A percentile compares a stretch with the other conserved stretches of the same genome.
These are phyloP conservation scores for Myxozyma udenii DNA, from an alignment of 805 yeast species.

Conservation along the genomic window DNA sequence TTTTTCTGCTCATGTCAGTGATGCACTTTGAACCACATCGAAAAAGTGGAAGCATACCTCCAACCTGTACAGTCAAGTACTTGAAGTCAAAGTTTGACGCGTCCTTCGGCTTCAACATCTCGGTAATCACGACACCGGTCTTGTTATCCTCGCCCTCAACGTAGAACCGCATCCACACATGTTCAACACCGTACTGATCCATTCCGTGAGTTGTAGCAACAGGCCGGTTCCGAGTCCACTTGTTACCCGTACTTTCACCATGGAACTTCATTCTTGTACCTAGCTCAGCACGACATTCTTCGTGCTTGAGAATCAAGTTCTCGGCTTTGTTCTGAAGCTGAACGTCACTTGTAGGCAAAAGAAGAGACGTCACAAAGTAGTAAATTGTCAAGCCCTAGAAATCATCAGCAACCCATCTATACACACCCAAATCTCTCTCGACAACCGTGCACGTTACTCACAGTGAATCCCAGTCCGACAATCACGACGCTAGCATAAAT, in stretches of 20 bases:
- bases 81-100: constrained; percentile 55
- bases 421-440: not conserved
- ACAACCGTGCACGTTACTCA: too few species aligned
- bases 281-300: constrained; percentile 53
- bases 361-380: constrained; percentile 55
- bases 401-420: not conserved
- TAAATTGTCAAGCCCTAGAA: constrained; percentile 28
- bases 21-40: too few species aligned
- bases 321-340: constrained; percentile 80
- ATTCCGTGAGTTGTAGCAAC: constrained; percentile 49
- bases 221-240: constrained; percentile 84
- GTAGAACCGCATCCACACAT: constrained; percentile 70
- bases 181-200: constrained; percentile 72
- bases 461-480: constrained; percentile 18
- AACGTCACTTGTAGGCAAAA: constrained; percentile 83
- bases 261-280: constrained; percentile 68
- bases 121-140: constrained; percentile 66
- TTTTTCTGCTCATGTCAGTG: constrained; percentile 1
- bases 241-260: constrained; percentile 63
- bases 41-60: constrained; percentile 13
- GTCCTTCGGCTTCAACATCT: constrained; percentile 52
- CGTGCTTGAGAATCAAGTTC: constrained; percentile 61
- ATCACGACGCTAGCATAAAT: constrained; percentile 15
- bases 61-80: constrained; percentile 58
- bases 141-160: constrained; percentile 58